These are phyloP conservation scores for Clarireedia hainanense DNA, from an alignment of 2,329 filamentous ascomycete genomes.

Conservation along the genomic window DNA sequence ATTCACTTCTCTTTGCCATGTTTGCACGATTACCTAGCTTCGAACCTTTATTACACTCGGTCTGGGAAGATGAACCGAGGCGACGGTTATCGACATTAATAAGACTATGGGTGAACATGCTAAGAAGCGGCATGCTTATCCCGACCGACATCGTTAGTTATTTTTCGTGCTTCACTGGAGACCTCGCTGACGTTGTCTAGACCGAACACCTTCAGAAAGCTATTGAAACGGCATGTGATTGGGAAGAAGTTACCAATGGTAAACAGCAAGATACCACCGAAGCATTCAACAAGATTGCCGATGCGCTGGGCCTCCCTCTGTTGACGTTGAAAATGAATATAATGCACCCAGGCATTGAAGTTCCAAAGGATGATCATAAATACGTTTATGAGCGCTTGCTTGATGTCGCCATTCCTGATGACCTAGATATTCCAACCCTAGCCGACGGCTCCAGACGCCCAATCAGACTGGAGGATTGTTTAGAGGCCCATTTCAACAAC, in stretches of 20 bases:
- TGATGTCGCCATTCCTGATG: conserved; percentile 80
- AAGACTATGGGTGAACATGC: conserved; percentile 86
- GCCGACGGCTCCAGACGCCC: conserved; percentile 44
- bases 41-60: conserved; percentile 75
- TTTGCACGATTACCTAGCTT: conserved; percentile 86
- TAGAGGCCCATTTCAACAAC: conserved; percentile 87
- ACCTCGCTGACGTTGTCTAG: conserved; percentile 35
- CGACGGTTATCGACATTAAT: conserved; percentile 70
- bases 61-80: conserved; percentile 63
- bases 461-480: conserved; percentile 79
- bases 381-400: conserved; percentile 86
- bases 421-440: conserved; percentile 38
- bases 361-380: conserved; percentile 83
- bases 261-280: conserved; percentile 93
- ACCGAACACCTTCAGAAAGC: conserved; percentile 77
- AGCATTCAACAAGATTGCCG: conserved; percentile 91
- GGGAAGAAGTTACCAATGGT: conserved; percentile 69
- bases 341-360: conserved; percentile 81
- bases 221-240: conserved; percentile 70
- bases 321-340: conserved; percentile 90
- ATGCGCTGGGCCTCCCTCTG: conserved; percentile 77
- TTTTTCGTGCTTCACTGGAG: not conserved
- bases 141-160: conserved; percentile 68
- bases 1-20: conserved; percentile 90
- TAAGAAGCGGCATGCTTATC: conserved; percentile 78